Conservation (phyloP, 2,329 filamentous ascomycete genomes). For the Pseudogymnoascus sp. region DNA sequence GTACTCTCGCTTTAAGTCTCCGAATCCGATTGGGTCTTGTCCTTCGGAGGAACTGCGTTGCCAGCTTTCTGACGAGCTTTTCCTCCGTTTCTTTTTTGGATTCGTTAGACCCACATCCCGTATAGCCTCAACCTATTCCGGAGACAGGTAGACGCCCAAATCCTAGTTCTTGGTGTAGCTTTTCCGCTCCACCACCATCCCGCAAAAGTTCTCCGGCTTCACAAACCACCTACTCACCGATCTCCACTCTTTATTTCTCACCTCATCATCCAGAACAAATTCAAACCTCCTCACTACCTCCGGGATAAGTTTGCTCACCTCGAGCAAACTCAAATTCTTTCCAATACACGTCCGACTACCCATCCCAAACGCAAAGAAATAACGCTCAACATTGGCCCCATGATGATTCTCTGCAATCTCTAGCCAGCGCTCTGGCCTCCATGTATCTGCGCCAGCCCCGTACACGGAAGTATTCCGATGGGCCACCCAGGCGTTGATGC, state of each 20-base stretch:
- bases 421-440: constrained; percentile 39
- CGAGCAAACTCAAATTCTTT: constrained; percentile 35
- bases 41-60: too few relatives aligned
- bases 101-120: too few relatives aligned
- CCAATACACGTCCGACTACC: constrained; percentile 37
- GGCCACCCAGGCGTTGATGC: constrained; percentile 35
- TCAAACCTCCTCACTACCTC: constrained; percentile 26
- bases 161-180: too few relatives aligned
- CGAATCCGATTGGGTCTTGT: too few relatives aligned
- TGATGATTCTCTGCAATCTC: constrained; percentile 20
- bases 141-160: too few relatives aligned
- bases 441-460: constrained; percentile 32
- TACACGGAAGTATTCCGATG: constrained; percentile 38
- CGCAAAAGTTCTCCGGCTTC: constrained; percentile 22
- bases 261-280: constrained; percentile 20
- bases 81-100: too few relatives aligned
- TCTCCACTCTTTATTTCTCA: constrained; percentile 14
- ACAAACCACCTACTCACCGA: constrained; percentile 24
- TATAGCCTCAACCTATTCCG: too few relatives aligned
- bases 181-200: constrained; percentile 13
- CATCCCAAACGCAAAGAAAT: constrained; percentile 29
- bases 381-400: constrained; percentile 12
- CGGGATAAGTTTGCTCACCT: constrained; percentile 36
- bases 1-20: too few relatives aligned
- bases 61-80: too few relatives aligned